A percentile compares a stretch with the other conserved stretches of the same genome.
Evolutionary conservation across 1,139 yeast species (phyloP).

Genomic region (Geotrichum aggregatum): DNA sequence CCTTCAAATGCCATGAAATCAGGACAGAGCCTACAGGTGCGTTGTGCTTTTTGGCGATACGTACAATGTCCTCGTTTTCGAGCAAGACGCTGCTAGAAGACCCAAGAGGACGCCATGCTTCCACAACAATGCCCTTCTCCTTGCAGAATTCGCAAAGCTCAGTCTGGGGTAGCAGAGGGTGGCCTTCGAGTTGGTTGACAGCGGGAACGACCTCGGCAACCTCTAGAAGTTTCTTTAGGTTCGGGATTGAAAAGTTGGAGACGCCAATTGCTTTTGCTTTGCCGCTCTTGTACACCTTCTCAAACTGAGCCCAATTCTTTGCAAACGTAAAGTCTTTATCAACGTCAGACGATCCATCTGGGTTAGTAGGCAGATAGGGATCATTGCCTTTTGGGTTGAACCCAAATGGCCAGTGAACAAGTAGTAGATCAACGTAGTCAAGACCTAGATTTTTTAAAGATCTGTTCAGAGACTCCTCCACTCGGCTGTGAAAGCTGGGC

Average conservation of each 20-base stretch:
- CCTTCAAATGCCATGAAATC: conserved; percentile 67
- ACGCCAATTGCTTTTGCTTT: conserved; percentile 73
- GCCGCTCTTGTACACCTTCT: conserved; percentile 53
- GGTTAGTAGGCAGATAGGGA: conserved; percentile 41
- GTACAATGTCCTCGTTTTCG: conserved; percentile 46
- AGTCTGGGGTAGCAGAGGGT: conserved; percentile 69
- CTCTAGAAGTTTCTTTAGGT: conserved; percentile 52
- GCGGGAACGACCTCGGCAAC: conserved; percentile 59
- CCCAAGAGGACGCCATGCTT: conserved; percentile 81
- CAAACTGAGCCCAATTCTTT: conserved; percentile 68
- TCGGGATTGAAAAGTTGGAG: conserved; percentile 63
- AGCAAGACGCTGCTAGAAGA: conserved; percentile 63
- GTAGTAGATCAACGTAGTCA: conserved; percentile 78
- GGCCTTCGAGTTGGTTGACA: conserved; percentile 69
- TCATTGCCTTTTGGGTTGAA: conserved; percentile 45
- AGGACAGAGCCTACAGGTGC: conserved; percentile 59
- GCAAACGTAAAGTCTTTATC: conserved; percentile 53
- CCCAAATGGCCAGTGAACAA: conserved; percentile 85
- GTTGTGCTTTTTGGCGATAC: conserved; percentile 53
- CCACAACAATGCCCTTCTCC: conserved; percentile 53
- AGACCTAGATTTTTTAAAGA: conserved; percentile 65
- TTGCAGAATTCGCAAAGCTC: conserved; percentile 55
- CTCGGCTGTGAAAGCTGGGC: conserved; percentile 67
- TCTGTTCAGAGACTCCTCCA: conserved; percentile 54
- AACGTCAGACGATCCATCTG: conserved; percentile 45